Evolutionary conservation across 2,329 filamentous ascomycete genomes (phyloP).

Genomic region (Cladobotryum protrusum): DNA sequence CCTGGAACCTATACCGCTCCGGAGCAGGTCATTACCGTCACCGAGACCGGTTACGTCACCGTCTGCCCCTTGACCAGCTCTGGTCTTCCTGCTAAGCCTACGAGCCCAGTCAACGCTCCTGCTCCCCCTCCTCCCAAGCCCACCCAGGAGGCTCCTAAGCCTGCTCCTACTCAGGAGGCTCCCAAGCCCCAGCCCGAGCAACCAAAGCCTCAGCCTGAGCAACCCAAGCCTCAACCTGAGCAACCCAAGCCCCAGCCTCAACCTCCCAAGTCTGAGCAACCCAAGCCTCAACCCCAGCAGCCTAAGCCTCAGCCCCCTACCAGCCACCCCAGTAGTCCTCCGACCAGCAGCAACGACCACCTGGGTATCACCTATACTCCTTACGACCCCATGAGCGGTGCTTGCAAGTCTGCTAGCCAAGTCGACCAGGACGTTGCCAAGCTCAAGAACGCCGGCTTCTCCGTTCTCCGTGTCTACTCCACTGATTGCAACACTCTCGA

Average conservation of each 20-base stretch:
- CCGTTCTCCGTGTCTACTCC: conserved; percentile 74
- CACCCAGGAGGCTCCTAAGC: conserved; percentile 2
- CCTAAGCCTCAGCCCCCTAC: conserved; percentile 16
- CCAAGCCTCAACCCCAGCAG: conserved; percentile 3
- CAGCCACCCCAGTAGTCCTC: conserved; percentile 22
- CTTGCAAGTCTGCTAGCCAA: conserved; percentile 58
- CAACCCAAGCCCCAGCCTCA: no score
- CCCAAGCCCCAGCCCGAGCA: not conserved
- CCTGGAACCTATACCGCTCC: conserved; percentile 70
- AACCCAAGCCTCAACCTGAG: no score
- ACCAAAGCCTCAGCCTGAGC: not conserved
- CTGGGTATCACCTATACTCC: conserved; percentile 79
- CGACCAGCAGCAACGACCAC: conserved; percentile 44
- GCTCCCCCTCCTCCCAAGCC: conserved; percentile 15
- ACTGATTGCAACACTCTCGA: conserved; percentile 82
- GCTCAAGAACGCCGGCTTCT: conserved; percentile 63
- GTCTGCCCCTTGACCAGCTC: conserved; percentile 61
- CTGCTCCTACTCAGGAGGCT: not conserved
- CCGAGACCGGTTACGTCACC: conserved; percentile 60
- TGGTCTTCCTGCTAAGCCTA: conserved; percentile 21
- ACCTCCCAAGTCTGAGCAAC: no score
- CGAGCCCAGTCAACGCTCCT: conserved; percentile 16
- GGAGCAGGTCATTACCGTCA: conserved; percentile 60
- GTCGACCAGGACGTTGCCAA: conserved; percentile 54
- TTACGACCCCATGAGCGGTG: conserved; percentile 50